phyloP scores from a whole-genome alignment of 2,329 filamentous ascomycete species.

The Ophiostoma piceae region DNA sequence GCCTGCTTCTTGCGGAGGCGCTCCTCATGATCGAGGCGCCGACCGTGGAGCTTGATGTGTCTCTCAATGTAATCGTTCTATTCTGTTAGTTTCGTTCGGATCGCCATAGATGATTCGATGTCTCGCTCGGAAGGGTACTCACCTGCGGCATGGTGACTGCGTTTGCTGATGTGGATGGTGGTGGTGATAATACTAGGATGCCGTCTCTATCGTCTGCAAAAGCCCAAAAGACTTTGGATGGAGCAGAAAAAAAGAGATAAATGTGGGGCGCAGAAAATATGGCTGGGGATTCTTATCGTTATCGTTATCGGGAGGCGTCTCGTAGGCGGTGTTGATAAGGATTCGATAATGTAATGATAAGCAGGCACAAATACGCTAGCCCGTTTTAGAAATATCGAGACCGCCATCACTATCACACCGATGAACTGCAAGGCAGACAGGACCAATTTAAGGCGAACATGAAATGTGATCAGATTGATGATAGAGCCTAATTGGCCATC shows the following conservation, averaged over 20 bases:
- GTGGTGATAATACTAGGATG: slow-evolving; percentile 9
- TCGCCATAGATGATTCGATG: background rate
- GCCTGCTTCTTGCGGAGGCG: slow-evolving; percentile 79
- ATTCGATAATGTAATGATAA: background rate
- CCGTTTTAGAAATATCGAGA: background rate
- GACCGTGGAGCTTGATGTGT: slow-evolving; percentile 59
- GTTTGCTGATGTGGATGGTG: background rate
- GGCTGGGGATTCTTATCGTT: slow-evolving; percentile 6
- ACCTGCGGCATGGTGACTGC: slow-evolving; percentile 17
- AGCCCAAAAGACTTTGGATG: slow-evolving; percentile 11
- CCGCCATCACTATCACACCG: background rate
- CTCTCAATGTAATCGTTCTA: slow-evolving; percentile 83
- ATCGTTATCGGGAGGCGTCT: background rate
- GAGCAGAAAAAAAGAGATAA: background rate
- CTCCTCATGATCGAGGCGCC: slow-evolving; percentile 71
- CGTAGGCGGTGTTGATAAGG: slow-evolving; percentile 1
- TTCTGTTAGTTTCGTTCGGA: background rate
- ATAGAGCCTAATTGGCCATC: too few species aligned
- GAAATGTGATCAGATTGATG: too few species aligned
- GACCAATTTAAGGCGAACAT: too few species aligned
- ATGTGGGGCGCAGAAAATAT: background rate
- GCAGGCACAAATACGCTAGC: background rate
- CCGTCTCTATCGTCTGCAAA: slow-evolving; percentile 3
- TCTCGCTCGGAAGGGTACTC: background rate
- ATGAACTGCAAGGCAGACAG: too few species aligned